Evolutionary conservation across 2,329 filamentous ascomycete genomes (phyloP).

Genomic region (Blastomyces emzantsi): DNA sequence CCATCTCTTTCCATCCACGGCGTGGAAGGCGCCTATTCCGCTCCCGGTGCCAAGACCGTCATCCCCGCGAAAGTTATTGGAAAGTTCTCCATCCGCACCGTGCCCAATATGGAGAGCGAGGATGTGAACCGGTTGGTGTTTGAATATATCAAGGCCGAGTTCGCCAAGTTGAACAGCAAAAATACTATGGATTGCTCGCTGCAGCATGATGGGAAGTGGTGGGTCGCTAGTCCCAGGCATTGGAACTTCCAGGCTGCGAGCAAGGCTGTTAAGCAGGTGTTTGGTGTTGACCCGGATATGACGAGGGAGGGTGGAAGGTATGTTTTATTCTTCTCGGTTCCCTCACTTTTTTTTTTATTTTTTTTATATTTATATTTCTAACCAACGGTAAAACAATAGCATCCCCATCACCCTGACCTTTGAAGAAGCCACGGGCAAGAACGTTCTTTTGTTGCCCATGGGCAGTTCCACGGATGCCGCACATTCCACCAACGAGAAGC

Average conservation of each 20-base stretch:
- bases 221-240: slow-evolving; percentile 94
- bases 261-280: slow-evolving; percentile 95
- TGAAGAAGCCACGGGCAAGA: slow-evolving; percentile 96
- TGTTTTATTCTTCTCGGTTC: slow-evolving; percentile 23
- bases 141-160: slow-evolving; percentile 73
- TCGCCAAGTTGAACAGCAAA: slow-evolving; percentile 82
- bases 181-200: slow-evolving; percentile 75
- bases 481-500: slow-evolving; percentile 97
- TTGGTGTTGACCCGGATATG: slow-evolving; percentile 86
- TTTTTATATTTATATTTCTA: slow-evolving; percentile 12
- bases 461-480: slow-evolving; percentile 93
- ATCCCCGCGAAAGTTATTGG: slow-evolving; percentile 96
- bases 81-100: slow-evolving; percentile 97
- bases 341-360: slow-evolving; percentile 7
- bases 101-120: slow-evolving; percentile 93
- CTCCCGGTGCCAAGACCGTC: slow-evolving; percentile 92
- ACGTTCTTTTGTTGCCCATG: slow-evolving; percentile 91
- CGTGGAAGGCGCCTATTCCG: slow-evolving; percentile 87
- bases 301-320: slow-evolving; percentile 89
- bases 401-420: slow-evolving; percentile 97
- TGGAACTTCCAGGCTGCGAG: slow-evolving; percentile 96
- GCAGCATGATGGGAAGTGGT: slow-evolving; percentile 95
- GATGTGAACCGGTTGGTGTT: slow-evolving; percentile 78
- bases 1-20: slow-evolving; percentile 92
- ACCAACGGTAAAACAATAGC: slow-evolving; percentile 39